phyloP scores from a whole-genome alignment of 2,329 filamentous ascomycete genomes.

The Chrysoporthe puriensis region DNA sequence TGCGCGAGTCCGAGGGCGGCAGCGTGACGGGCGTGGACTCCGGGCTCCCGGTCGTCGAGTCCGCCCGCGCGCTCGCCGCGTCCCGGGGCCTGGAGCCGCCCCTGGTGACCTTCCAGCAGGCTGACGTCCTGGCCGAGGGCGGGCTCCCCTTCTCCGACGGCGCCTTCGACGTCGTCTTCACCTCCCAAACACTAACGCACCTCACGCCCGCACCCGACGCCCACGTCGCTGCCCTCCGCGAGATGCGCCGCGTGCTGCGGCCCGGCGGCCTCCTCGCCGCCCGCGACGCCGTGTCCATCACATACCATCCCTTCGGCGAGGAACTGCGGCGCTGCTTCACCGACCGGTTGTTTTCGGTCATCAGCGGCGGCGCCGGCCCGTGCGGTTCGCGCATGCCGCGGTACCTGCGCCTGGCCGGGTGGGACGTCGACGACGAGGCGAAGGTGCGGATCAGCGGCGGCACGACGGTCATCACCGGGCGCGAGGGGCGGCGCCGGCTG shows the following conservation, averaged over 20 bases:
- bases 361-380: background rate
- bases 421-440: constrained; percentile 22
- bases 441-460: constrained; percentile 38
- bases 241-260: constrained; percentile 39
- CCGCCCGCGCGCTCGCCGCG: constrained; percentile 1
- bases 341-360: background rate
- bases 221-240: constrained; percentile 33
- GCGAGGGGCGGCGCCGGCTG: constrained; percentile 37
- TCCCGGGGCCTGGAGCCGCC: background rate
- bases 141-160: constrained; percentile 36
- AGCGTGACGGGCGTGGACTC: constrained; percentile 21
- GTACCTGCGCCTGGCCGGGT: constrained; percentile 5
- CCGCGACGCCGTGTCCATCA: constrained; percentile 35
- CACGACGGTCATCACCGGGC: constrained; percentile 35
- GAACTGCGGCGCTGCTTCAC: constrained; percentile 11
- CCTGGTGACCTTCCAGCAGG: constrained; percentile 7
- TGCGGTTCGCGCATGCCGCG: constrained; percentile 10
- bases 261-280: constrained; percentile 35
- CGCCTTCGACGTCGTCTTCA: constrained; percentile 38
- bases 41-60: constrained; percentile 8
- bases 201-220: constrained; percentile 28
- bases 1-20: constrained; percentile 1
- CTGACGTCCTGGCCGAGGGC: constrained; percentile 33
- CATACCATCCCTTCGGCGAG: constrained; percentile 2
- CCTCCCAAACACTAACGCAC: constrained; percentile 37